Conservation (phyloP, 148 eudicot genomes). For the Selenicereus undatus region DNA sequence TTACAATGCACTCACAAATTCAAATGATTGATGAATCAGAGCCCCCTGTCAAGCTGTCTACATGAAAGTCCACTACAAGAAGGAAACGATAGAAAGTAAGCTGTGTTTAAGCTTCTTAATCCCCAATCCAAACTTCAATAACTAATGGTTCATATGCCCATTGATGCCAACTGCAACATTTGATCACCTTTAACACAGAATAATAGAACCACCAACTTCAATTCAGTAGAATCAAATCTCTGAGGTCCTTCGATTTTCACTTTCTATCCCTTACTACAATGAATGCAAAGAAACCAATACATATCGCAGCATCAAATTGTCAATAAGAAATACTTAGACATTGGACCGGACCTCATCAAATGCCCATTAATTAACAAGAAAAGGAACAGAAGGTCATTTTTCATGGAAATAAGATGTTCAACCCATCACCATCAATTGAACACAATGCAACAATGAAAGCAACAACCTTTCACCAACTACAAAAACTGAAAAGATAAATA, state of each 20-base stretch:
- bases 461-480: neutral
- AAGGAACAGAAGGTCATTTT: neutral
- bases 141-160: neutral
- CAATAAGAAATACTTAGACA: neutral
- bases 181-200: neutral
- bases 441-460: neutral
- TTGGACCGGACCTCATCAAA: neutral
- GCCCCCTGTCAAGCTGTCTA: neutral
- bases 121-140: neutral
- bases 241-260: neutral
- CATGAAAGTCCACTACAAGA: neutral
- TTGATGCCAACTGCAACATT: neutral
- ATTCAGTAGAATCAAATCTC: neutral
- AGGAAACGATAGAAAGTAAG: neutral
- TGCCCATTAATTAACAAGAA: neutral
- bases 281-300: neutral
- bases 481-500: neutral
- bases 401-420: neutral
- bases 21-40: neutral
- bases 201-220: neutral
- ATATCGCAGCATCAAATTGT: neutral
- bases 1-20: neutral
- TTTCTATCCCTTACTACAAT: neutral
- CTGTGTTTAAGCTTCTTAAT: neutral
- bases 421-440: neutral